These are phyloP conservation scores for Septoria linicola DNA, from an alignment of 2,329 filamentous ascomycete species.

Conservation along the genomic window DNA sequence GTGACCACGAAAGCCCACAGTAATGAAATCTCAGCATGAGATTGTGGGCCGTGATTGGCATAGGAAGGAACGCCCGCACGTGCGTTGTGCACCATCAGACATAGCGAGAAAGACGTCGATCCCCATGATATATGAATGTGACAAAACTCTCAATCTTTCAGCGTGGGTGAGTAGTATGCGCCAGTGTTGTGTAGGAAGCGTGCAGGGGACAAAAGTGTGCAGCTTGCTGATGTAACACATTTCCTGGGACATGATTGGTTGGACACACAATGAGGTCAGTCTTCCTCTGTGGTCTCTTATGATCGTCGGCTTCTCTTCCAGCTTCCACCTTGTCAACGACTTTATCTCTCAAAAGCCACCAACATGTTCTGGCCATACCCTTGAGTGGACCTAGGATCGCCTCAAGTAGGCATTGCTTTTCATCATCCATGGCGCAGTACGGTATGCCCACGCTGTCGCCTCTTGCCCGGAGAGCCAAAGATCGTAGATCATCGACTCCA, in stretches of 20 bases:
- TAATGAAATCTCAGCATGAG: conserved; percentile 13
- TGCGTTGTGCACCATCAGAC: too few species aligned
- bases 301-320: neutral
- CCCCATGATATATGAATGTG: too few species aligned
- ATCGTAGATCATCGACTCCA: conserved; percentile 2
- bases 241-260: too few species aligned
- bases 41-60: neutral
- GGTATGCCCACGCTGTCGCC: conserved; percentile 11
- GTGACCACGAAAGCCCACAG: conserved; percentile 8
- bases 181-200: too few species aligned
- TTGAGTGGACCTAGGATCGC: conserved; percentile 34
- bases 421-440: conserved; percentile 17
- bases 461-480: neutral
- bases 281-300: too few species aligned
- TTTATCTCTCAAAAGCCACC: conserved; percentile 1
- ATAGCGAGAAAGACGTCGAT: too few species aligned
- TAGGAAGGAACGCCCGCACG: too few species aligned
- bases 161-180: too few species aligned
- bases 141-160: too few species aligned
- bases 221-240: too few species aligned
- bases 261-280: too few species aligned
- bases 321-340: neutral
- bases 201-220: too few species aligned
- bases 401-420: conserved; percentile 2
- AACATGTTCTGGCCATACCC: conserved; percentile 54